A percentile compares a stretch with the other conserved stretches of the same genome.
Conservation (phyloP, 1,284 basidiomycete species). For the Ganoderma boninense region DNA sequence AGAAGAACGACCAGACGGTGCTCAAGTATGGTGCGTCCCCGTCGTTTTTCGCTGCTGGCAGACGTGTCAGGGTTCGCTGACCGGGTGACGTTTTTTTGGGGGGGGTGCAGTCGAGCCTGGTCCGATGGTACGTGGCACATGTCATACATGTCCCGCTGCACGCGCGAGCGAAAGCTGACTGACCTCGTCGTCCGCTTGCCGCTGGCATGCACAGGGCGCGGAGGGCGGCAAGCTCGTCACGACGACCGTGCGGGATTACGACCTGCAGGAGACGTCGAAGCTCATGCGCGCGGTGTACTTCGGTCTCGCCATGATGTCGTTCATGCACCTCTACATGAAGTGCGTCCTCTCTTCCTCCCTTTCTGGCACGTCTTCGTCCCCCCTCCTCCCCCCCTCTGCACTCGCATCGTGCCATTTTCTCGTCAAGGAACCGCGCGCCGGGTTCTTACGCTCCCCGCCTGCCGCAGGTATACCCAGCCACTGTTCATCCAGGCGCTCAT, state of each 20-base stretch:
- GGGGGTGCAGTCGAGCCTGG: conserved; percentile 62
- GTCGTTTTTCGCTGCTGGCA: not conserved
- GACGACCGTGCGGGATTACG: conserved; percentile 95
- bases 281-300: conserved; percentile 83
- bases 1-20: conserved; percentile 95
- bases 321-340: conserved; percentile 89
- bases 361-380: not conserved
- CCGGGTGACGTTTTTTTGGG: not conserved
- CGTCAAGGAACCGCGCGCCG: too few species aligned
- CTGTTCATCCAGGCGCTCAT: conserved; percentile 92
- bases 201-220: conserved; percentile 55
- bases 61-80: conserved; percentile 2
- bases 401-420: not conserved
- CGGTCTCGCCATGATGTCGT: conserved; percentile 87
- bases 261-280: conserved; percentile 89
- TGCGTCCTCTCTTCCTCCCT: conserved; percentile 21
- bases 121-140: conserved; percentile 73
- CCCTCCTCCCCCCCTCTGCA: not conserved
- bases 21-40: conserved; percentile 84
- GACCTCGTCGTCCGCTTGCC: not conserved
- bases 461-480: conserved; percentile 81
- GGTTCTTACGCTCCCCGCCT: conserved; percentile 2
- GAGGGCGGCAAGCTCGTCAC: conserved; percentile 85
- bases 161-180: not conserved
- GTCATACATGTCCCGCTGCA: conserved; percentile 28